Base-by-base conservation (phyloP, 495 filamentous ascomycete species). In the Tuber brumale region DNA sequence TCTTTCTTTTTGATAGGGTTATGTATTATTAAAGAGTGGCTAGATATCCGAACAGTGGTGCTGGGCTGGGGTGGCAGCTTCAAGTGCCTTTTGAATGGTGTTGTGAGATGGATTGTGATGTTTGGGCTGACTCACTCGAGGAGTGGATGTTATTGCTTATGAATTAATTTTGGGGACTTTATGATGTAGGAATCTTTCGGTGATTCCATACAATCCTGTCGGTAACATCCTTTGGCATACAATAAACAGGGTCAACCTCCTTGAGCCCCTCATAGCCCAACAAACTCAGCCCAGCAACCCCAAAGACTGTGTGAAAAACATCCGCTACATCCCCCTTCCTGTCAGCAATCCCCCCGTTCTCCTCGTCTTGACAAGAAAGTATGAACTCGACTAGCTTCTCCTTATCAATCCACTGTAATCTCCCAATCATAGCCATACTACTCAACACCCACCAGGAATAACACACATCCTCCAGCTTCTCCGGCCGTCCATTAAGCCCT, bases 371-470 rank as follows among this genome's bases (percentile, higher is more conserved):
- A 81, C 92, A 97, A 73, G 86, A 86, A 74, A 99, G 85, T 70
- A 98, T 97, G 84, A 95, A 99, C 45, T 84, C 81, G 72, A 89
- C 86, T 79, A 99, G 88, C 82, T 91, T 92, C 74, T 90, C 86
- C 43, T 88, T 86, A 85, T 97, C 92, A 80, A 99, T 94, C 95
- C 95, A 99, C 84, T 97, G 90, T 57, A 94, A 86, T 76, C 91
- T 89, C 72, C 89, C 92, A 76, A 98, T 79, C 89, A 97, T 97
- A 39, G 90, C 91, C 76, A 99, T 83, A 83, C 94, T 97, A 80
- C 91, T 92, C 74, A 92, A 84, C 39, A 97, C 95, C 95, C 95
- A 99, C 95, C 95, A 99, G 82, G 92, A 96, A 84, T 99, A 99
- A 85, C 95, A 99, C 10, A 97, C 94, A 85, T 99, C 96, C 83